Evolutionary conservation across 2,329 filamentous ascomycete genomes (phyloP), one percentile per base, ranked within the genome.

Genomic region (Neopestalotiopsis sp.): DNA sequence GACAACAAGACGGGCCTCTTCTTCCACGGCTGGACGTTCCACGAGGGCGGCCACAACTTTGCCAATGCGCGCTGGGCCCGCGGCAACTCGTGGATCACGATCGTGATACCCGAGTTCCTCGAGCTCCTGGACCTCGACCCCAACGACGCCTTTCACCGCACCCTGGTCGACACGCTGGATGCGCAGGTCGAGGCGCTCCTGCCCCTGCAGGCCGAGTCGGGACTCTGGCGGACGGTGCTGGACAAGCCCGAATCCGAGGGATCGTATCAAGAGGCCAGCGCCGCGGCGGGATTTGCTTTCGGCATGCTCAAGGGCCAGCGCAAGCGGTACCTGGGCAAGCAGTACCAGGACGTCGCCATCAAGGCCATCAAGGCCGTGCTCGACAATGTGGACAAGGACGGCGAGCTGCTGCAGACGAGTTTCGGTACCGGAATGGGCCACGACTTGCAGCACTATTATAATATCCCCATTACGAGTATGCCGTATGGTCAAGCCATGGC

Each of bases 401-500:
- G 93, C 1, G 93, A 95, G 81, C 80, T 95, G 75, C 82, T 87
- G 62, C 90, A 94, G 76, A 92, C 91, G 1, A 94, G 91, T 72
- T 95, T 95, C 76, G 93, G 93, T 0, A 95, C 93, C 0, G 91
- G 85, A 0, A 94, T 95, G 92, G 93, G 93, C 0, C 84, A 88
- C 72, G 86, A 87, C 68, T 78, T 94, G 76, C 88, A 94, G 80
- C 91, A 94, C 78, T 95, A 95, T 76, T 91, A 92, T 79, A 88
- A 93, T 71, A 94, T 95, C 69, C 86, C 90, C 1, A 81, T 91
- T 70, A 95, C 93, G 2, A 91, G 90, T 73, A 95, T 95, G 93
- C 93, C 92, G 6, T 95, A 95, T 74, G 93, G 93, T 0, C 93
- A 95, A 78, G 91, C 92, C 0, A 94, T 95, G 92, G 92, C 91